Base-by-base conservation (phyloP, 371 early-diverging fungal species). In the Mucor lusitanicus region DNA sequence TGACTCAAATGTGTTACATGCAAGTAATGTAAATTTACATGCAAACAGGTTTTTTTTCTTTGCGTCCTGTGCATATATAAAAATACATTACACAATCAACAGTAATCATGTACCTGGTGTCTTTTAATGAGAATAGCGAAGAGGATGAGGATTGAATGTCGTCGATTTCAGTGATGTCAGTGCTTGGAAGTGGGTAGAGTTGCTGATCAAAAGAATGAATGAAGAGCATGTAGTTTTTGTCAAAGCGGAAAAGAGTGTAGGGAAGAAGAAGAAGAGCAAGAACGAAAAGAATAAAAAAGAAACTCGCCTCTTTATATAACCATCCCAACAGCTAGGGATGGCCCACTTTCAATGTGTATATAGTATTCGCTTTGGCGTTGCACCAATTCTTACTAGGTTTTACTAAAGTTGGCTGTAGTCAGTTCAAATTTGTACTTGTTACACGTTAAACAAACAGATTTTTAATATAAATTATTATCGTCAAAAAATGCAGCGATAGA, bases 81-180 rank as follows among this genome's bases (percentile, higher is more conserved):
- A 59, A 37, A 55, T 27, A 28, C n/a, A 30, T 27, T 2, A 55
- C 32, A 28, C 30, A 17, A 8, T 30, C 3, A 12, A 13, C 39
- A 39, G 35, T 35, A 39, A 59, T 25, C 25, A 27, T 27, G n/a
- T 30, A 55, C 28, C 55, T 30, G 13, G 55, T 55, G 17, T 55
- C 32, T 55, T 55, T 55, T 55, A 64, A 35, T 11, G 65, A 64
- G 33, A 56, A 28, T 28, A 46, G 33, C 17, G 65, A 62, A 50
- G 62, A 63, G 30, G 63, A 57, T 12, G 58, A 64, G 19, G 65
- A 64, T 35, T 64, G 35, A 3, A 48, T 64, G 35, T 64, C 48
- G 46, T 64, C 65, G 25, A 46, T 40, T 58, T 57, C 65, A 42
- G 25, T 28, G 23, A 50, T 50, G 3, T 23, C 23, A 40, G 39